Evolutionary conservation across 768 basidiomycete species (phyloP).

Genomic region (Amylocystis lapponica): DNA sequence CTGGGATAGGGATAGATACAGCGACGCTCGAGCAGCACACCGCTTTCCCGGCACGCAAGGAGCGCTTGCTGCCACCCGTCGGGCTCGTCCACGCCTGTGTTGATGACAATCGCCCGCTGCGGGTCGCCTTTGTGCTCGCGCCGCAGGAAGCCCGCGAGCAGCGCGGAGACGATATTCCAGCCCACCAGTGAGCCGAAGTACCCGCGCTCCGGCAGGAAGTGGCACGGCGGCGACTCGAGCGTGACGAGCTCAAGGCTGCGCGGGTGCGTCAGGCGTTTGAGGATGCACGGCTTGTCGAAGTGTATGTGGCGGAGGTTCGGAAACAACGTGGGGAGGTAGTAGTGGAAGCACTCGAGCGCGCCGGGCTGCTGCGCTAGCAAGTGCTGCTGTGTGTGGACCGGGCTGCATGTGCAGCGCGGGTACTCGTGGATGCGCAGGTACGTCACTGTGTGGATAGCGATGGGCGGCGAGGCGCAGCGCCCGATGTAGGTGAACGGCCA

Average conservation of each 20-base stretch:
- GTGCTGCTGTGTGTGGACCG: conserved; percentile 1
- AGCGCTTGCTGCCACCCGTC: conserved; percentile 4
- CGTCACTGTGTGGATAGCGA: conserved; percentile 4
- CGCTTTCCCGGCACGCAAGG: conserved; percentile 4
- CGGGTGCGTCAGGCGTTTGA: conserved; percentile 5
- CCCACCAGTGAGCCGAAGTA: conserved; percentile 7
- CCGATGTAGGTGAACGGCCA: conserved; percentile 10
- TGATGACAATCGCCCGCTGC: conserved; percentile 8
- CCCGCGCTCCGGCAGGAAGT: conserved; percentile 3
- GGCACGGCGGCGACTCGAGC: conserved; percentile 7
- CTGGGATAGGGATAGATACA: conserved; percentile 4
- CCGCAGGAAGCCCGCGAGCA: conserved; percentile 3
- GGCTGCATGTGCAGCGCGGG: conserved; percentile 9
- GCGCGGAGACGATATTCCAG: conserved; percentile 12
- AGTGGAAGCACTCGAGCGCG: conserved; percentile 11
- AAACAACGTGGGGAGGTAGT: conserved; percentile 9
- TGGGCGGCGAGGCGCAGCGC: conserved; percentile 4
- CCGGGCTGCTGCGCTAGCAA: not conserved
- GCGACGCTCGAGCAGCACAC: conserved; percentile 8
- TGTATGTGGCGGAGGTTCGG: conserved; percentile 8
- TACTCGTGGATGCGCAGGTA: conserved; percentile 9
- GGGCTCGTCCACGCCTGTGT: conserved; percentile 4
- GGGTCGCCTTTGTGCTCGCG: not conserved
- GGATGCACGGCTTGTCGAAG: conserved; percentile 8
- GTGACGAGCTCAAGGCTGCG: conserved; percentile 1